Base-by-base conservation (phyloP, 1,139 yeast species). In the Protomyces lactucae-debilis region DNA sequence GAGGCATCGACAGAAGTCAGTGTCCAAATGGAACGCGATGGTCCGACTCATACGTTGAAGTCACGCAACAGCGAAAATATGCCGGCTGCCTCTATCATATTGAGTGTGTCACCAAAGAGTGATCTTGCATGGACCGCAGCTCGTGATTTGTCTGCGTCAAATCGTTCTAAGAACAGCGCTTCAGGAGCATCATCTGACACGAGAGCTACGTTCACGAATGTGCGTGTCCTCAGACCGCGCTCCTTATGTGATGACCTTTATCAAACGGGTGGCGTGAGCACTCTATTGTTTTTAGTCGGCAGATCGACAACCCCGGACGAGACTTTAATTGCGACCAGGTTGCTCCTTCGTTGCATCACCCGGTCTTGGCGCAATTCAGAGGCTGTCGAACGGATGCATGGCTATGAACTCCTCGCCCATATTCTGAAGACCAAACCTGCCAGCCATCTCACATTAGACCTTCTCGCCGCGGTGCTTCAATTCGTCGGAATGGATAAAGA, bases 401-500 rank as follows among this genome's bases (percentile, higher is more conserved):
- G 83, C 1, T 81, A 79, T 66, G 78, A 78, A 23, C 73, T 80
- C 3, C 68, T 81, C 0, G 77, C 80, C 0, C 76, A 79, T 5
- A 66, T 81, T 55, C 77, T 79, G 66, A 76, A 76, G 65, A 77
- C 74, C 55, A 57, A 61, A 9, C 46, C 40, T 18, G 54, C 65
- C 3, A 64, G 70, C 2, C 64, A 77, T 12, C 68, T 80, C 2
- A 66, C 68, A 4, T 63, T 73, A 36, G 72, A 76, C 8, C 73
- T 81, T 2, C 69, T 83, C 12, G 80, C 80, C 60, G 59, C 75
- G 0, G 72, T 83, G 32, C 70, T 82, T 16, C 73, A 71, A 14
- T 80, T 76, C 69, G 76, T 80, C 56, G 86, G 86, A 0, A 81
- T 80, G 71, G 35, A 39, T 12, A 76, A 77, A 14, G 81, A 85